Percentiles rank a stretch among this genome's conserved stretches.
Conservation (phyloP, 495 filamentous ascomycete genomes). For the Trichocladium antarcticum region DNA sequence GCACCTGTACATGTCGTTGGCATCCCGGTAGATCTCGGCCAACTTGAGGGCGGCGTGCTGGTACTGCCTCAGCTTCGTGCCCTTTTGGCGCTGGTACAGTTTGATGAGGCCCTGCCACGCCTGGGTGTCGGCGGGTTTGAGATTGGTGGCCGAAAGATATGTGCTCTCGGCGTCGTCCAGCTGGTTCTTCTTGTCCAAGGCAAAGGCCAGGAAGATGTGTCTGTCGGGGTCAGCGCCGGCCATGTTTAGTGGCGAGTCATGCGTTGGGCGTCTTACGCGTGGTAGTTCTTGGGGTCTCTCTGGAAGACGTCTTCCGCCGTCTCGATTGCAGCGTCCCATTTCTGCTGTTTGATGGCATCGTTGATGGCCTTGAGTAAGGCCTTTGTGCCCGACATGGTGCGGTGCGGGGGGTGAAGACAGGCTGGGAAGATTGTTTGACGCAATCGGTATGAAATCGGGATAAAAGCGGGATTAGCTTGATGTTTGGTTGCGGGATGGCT, state of each 20-base stretch:
- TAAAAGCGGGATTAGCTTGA: no score
- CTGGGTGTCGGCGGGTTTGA: conserved; percentile 44
- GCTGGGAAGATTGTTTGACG: no score
- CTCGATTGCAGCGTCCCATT: conserved; percentile 61
- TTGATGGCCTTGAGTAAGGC: conserved; percentile 74
- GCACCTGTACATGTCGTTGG: conserved; percentile 56
- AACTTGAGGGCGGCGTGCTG: conserved; percentile 58
- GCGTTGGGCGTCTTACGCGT: conserved; percentile 45
- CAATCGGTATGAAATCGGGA: background rate
- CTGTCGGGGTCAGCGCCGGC: conserved; percentile 31
- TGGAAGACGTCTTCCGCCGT: conserved; percentile 56
- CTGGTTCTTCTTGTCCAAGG: conserved; percentile 61
- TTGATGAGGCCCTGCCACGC: conserved; percentile 88
- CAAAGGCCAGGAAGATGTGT: conserved; percentile 71
- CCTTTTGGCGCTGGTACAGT: conserved; percentile 67
- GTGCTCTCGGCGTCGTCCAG: conserved; percentile 58
- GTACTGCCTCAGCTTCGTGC: conserved; percentile 59
- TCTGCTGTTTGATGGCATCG: conserved; percentile 63
- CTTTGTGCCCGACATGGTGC: conserved; percentile 51
- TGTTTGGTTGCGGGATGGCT: no score
- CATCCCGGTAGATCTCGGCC: conserved; percentile 59
- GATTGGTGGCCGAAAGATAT: conserved; percentile 60
- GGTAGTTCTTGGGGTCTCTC: conserved; percentile 68
- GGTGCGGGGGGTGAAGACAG: no score
- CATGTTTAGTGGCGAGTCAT: background rate